Conservation (phyloP, 2,329 filamentous ascomycete genomes). For the Penicillium crustosum region DNA sequence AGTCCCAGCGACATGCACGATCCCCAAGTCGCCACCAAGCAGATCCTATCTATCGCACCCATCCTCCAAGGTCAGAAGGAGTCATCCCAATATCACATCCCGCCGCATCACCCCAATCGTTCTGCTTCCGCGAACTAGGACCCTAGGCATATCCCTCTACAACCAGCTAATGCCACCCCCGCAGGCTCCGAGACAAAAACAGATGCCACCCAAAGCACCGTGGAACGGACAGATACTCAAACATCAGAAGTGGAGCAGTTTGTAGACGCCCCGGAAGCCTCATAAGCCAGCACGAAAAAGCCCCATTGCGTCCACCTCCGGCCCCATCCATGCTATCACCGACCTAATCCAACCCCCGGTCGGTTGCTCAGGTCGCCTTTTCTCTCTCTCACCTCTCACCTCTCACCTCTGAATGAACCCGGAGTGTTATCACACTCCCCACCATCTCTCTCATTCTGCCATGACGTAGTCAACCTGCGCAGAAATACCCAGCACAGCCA, state of each 20-base stretch:
- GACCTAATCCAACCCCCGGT: neutral
- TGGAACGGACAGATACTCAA: constrained; percentile 41
- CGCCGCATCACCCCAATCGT: constrained; percentile 41
- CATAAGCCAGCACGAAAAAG: constrained; percentile 10
- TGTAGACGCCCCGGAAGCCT: constrained; percentile 43
- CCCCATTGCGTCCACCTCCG: constrained; percentile 1
- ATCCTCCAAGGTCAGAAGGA: constrained; percentile 74
- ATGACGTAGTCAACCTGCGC: constrained; percentile 27
- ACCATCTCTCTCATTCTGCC: constrained; percentile 7
- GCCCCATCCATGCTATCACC: neutral
- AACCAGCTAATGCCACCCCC: constrained; percentile 21
- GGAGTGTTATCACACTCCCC: neutral
- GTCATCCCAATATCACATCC: constrained; percentile 56
- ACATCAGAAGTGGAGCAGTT: constrained; percentile 45
- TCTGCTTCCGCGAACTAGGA: constrained; percentile 4
- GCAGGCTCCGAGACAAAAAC: constrained; percentile 14
- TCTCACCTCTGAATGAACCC: neutral
- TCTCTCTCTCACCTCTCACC: neutral
- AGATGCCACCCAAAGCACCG: constrained; percentile 3
- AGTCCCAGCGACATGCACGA: constrained; percentile 59
- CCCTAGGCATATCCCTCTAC: constrained; percentile 6
- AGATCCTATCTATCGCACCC: constrained; percentile 83
- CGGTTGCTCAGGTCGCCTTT: neutral
- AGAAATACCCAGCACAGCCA: constrained; percentile 17
- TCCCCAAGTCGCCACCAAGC: constrained; percentile 70